Conservation (phyloP, 2,329 filamentous ascomycete genomes). For the Scytalidium sp. region DNA sequence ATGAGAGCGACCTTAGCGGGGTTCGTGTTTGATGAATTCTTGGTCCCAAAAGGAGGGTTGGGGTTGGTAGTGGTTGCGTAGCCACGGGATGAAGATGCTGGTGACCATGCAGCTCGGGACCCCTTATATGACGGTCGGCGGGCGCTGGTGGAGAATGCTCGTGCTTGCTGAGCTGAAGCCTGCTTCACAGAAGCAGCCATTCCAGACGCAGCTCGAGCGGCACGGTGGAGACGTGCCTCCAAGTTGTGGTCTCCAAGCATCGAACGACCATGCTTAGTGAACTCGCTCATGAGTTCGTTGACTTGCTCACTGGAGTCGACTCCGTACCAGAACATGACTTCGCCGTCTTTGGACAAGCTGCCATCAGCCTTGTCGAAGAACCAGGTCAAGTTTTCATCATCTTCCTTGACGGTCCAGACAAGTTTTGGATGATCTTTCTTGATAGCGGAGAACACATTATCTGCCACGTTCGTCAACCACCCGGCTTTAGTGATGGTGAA, state of each 20-base stretch:
- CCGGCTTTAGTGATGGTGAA: conserved; percentile 92
- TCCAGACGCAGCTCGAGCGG: conserved; percentile 66
- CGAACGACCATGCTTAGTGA: conserved; percentile 74
- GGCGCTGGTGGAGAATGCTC: conserved; percentile 64
- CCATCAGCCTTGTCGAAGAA: conserved; percentile 97
- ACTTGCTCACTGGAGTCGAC: conserved; percentile 80
- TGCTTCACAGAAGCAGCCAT: conserved; percentile 46
- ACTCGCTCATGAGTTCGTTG: conserved; percentile 79
- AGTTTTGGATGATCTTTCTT: conserved; percentile 91
- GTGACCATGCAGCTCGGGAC: conserved; percentile 9
- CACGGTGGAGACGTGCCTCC: conserved; percentile 77
- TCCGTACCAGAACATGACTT: conserved; percentile 90
- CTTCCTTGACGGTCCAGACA: conserved; percentile 93
- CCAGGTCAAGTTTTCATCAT: conserved; percentile 96
- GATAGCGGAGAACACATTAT: conserved; percentile 90
- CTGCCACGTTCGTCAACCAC: conserved; percentile 91
- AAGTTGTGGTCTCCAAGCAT: conserved; percentile 91
- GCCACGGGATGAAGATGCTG: conserved; percentile 34
- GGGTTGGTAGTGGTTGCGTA: conserved; percentile 73
- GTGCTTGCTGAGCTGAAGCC: conserved; percentile 55
- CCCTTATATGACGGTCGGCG: conserved; percentile 31
- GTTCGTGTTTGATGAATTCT: conserved; percentile 78
- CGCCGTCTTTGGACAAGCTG: conserved; percentile 79
- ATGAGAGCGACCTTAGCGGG: conserved; percentile 83
- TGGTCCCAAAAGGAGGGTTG: conserved; percentile 84